Percentiles rank a stretch among this genome's conserved stretches.
Evolutionary conservation across 148 eudicot species (phyloP).

Genomic region (Persicaria tinctoria): DNA sequence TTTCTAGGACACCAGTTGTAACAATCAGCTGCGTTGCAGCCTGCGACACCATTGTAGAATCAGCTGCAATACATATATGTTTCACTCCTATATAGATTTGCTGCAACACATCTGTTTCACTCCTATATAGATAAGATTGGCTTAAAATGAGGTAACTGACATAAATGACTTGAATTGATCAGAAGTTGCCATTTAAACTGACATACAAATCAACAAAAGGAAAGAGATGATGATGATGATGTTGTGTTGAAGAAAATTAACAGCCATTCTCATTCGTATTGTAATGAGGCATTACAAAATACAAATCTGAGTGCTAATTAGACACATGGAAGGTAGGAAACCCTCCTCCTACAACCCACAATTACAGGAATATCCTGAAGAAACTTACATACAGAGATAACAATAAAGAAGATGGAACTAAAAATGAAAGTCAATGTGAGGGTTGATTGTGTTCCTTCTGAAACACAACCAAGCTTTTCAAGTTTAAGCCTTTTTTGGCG

Average conservation of each 20-base stretch:
- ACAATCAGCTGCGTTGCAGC: no score
- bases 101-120: no score
- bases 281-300: neutral
- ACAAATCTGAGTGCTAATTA: neutral
- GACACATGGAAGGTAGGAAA: neutral
- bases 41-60: no score
- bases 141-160: no score
- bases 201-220: no score
- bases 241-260: neutral
- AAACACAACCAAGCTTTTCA: neutral
- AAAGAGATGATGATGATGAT: neutral
- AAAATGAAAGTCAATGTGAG: neutral
- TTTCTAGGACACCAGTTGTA: no score
- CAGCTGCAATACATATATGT: no score
- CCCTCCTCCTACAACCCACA: neutral
- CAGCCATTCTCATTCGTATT: neutral
- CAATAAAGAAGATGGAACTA: neutral
- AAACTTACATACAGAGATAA: neutral
- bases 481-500: conserved; percentile 1
- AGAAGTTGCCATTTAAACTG: no score
- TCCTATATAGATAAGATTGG: no score
- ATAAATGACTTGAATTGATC: no score
- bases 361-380: neutral
- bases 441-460: neutral
- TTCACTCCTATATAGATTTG: no score